A percentile compares a stretch with the other conserved stretches of the same genome.
phyloP scores from a whole-genome alignment of 192 early-diverging fungal species.

The Coemansia pectinata region DNA sequence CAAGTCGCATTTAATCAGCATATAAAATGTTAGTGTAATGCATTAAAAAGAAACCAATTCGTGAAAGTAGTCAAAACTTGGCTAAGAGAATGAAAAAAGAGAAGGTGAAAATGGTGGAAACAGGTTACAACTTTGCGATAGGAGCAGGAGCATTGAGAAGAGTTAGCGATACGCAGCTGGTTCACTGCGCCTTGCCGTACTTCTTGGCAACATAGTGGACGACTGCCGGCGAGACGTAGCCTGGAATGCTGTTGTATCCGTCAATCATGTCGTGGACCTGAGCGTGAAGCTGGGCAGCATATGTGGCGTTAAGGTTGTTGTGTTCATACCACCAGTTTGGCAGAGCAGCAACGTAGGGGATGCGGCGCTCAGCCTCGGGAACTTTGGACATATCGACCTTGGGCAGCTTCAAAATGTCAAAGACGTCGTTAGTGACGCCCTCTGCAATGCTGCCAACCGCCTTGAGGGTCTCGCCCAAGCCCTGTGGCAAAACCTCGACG shows the following conservation, averaged over 20 bases:
- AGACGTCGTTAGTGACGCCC: slow-evolving; percentile 37
- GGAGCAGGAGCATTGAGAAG: background rate
- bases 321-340: slow-evolving; percentile 48
- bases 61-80: slow-evolving; percentile 3
- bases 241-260: slow-evolving; percentile 47
- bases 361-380: slow-evolving; percentile 46
- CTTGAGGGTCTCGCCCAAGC: slow-evolving; percentile 47
- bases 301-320: slow-evolving; percentile 54
- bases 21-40: background rate
- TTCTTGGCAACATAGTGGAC: slow-evolving; percentile 51
- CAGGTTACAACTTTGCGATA: slow-evolving; percentile 6
- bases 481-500: slow-evolving; percentile 49
- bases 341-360: slow-evolving; percentile 40
- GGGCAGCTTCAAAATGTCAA: slow-evolving; percentile 47
- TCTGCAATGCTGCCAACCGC: slow-evolving; percentile 47
- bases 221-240: slow-evolving; percentile 50
- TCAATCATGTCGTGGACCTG: slow-evolving; percentile 54
- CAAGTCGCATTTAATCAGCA: background rate
- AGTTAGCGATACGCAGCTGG: background rate
- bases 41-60: background rate
- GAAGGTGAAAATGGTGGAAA: background rate
- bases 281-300: slow-evolving; percentile 40
- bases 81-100: background rate
- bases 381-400: slow-evolving; percentile 49
- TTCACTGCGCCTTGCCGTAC: slow-evolving; percentile 28